A percentile compares a stretch with the other conserved stretches of the same genome.
phyloP scores from a whole-genome alignment of 208 protist genomes.

The Acanthamoeba healyi region DNA sequence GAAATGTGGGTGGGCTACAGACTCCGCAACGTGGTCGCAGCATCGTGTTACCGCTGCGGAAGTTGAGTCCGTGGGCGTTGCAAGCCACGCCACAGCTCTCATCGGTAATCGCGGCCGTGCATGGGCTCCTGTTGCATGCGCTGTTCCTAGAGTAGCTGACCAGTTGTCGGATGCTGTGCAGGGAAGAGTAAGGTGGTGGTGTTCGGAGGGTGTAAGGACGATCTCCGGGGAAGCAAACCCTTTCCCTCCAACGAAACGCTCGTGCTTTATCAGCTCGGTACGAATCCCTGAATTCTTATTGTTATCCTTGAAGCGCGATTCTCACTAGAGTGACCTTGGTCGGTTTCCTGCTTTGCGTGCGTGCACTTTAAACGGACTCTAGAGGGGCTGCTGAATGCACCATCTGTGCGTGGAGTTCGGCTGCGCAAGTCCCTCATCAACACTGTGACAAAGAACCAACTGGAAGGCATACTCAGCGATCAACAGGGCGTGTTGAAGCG shows the following conservation, averaged over 20 bases:
- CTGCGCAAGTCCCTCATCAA: conserved; percentile 42
- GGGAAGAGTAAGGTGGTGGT: conserved; percentile 21
- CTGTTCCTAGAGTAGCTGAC: too few species aligned
- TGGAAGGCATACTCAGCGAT: neutral
- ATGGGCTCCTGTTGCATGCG: too few species aligned
- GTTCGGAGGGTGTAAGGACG: neutral
- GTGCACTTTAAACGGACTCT: too few species aligned
- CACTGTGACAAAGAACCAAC: neutral
- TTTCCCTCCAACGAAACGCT: conserved; percentile 28
- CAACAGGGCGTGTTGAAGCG: neutral
- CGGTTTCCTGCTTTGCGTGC: too few species aligned
- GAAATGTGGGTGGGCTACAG: neutral
- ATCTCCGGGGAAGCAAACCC: neutral
- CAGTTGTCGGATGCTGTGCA: neutral
- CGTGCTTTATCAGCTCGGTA: conserved; percentile 20
- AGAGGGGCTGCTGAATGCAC: conserved; percentile 9
- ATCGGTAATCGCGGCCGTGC: too few species aligned
- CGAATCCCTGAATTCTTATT: neutral
- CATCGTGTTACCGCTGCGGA: neutral
- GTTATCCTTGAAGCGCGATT: neutral
- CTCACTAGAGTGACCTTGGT: too few species aligned
- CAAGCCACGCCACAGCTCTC: neutral
- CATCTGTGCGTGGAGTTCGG: neutral
- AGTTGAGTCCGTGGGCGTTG: neutral
- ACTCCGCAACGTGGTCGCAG: neutral